Conservation (phyloP, 73 alveolate genomes). For the Durusdinium trenchii region DNA sequence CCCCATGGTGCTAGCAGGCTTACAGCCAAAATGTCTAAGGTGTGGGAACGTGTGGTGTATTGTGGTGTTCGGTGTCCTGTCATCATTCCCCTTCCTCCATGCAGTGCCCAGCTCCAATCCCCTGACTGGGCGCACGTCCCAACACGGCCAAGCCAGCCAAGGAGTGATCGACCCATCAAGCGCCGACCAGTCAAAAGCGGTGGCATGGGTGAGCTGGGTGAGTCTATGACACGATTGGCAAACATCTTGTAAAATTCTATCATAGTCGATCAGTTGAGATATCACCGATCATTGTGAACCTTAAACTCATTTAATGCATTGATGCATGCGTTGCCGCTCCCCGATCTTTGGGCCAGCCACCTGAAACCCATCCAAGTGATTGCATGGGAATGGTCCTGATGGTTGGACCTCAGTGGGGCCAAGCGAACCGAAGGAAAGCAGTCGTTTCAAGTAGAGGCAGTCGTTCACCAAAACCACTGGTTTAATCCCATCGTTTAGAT, state of each 20-base stretch:
- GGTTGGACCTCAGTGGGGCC: not conserved
- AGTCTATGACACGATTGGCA: not conserved
- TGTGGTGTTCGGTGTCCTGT: not conserved
- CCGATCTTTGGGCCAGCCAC: not conserved
- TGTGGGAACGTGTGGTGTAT: not conserved
- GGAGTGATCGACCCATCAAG: not conserved
- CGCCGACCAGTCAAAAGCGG: not conserved
- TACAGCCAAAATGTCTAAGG: not conserved
- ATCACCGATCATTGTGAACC: not conserved
- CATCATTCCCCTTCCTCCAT: not conserved
- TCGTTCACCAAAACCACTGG: not conserved
- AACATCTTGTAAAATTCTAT: not conserved
- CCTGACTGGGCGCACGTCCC: conserved; percentile 25
- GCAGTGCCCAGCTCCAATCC: not conserved
- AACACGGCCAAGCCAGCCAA: no score
- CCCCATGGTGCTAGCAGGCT: not conserved
- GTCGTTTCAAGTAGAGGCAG: not conserved
- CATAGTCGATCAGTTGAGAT: not conserved
- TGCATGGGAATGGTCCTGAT: not conserved
- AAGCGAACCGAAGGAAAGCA: not conserved
- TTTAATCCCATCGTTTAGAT: not conserved
- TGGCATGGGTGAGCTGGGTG: not conserved
- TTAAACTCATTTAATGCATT: not conserved
- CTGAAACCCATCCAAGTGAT: not conserved
- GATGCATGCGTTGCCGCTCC: not conserved